Conservation (phyloP, 768 basidiomycete genomes). For the Clavaria fumosa region DNA sequence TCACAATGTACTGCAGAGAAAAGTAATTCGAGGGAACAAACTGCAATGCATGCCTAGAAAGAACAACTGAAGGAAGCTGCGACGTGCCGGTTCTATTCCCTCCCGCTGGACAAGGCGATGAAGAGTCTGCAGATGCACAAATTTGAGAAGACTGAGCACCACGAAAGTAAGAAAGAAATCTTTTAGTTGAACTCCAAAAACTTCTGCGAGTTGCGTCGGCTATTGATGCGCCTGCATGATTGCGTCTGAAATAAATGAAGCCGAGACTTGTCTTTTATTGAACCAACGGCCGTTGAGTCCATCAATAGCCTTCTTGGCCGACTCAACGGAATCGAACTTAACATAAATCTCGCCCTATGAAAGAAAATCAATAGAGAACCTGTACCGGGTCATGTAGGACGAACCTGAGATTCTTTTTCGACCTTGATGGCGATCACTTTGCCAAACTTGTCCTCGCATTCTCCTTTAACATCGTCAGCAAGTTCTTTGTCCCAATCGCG, state of each 20-base stretch:
- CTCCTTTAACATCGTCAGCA: constrained; percentile 88
- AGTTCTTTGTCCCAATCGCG: constrained; percentile 95
- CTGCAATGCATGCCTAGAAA: constrained; percentile 4
- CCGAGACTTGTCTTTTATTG: constrained; percentile 79
- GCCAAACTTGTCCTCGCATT: constrained; percentile 88
- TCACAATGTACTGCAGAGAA: constrained; percentile 24
- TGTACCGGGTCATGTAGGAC: too few species aligned
- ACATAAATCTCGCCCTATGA: constrained; percentile 88
- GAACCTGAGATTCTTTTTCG: constrained; percentile 84
- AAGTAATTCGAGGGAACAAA: constrained; percentile 3
- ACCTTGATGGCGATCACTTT: constrained; percentile 77
- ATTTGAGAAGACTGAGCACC: constrained; percentile 3
- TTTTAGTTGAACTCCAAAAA: constrained; percentile 20
- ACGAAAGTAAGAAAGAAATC: constrained; percentile 2
- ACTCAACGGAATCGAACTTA: constrained; percentile 69
- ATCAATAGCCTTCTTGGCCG: constrained; percentile 71
- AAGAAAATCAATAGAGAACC: too few species aligned
- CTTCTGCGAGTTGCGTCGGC: constrained; percentile 14
- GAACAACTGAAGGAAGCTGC: constrained; percentile 4
- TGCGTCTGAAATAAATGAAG: constrained; percentile 81
- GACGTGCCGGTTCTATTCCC: not conserved
- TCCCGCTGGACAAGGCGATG: constrained; percentile 13
- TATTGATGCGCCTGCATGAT: constrained; percentile 87
- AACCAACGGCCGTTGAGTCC: constrained; percentile 97
- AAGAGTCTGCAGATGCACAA: constrained; percentile 7